A percentile compares a stretch with the other conserved stretches of the same genome.
Conservation (phyloP, 768 basidiomycete genomes). For the Suillus placidus region DNA sequence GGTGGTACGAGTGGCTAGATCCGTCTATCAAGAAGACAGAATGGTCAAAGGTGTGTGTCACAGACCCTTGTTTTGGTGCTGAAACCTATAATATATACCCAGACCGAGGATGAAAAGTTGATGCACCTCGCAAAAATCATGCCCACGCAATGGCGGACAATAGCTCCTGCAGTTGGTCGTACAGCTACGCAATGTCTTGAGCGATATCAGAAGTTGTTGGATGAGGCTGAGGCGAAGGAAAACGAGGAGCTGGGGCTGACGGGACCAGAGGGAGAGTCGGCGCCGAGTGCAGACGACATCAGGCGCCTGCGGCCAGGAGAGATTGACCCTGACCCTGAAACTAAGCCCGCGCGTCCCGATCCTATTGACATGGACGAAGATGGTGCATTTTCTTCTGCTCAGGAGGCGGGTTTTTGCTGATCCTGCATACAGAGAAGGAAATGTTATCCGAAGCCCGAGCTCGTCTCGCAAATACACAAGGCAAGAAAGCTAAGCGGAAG, state of each 20-base stretch:
- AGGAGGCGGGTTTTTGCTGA: conserved; percentile 6
- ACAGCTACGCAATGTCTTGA: conserved; percentile 98
- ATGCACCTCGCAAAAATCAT: conserved; percentile 97
- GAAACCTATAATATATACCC: conserved; percentile 3
- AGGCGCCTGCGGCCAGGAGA: conserved; percentile 90
- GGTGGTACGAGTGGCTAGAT: conserved; percentile 99
- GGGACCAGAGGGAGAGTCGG: conserved; percentile 77
- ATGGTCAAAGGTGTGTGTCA: conserved; percentile 85
- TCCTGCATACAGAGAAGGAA: conserved; percentile 78
- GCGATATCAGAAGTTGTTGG: conserved; percentile 95
- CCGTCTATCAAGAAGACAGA: conserved; percentile 99
- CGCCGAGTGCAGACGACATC: conserved; percentile 92
- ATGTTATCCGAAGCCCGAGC: conserved; percentile 99
- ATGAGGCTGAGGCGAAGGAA: conserved; percentile 97
- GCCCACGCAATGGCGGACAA: conserved; percentile 99
- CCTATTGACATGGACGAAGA: conserved; percentile 99
- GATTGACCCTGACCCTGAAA: conserved; percentile 98
- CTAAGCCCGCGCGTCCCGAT: conserved; percentile 96
- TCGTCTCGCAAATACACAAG: conserved; percentile 97
- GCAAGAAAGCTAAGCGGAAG: conserved; percentile 99
- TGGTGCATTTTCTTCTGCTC: conserved; percentile 49
- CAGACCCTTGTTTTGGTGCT: neutral
- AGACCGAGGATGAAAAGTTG: conserved; percentile 99
- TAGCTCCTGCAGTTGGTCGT: conserved; percentile 96
- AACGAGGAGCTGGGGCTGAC: conserved; percentile 91